Conservation (phyloP, 169 alveolate genomes). For the Cryptosporidium felis region DNA sequence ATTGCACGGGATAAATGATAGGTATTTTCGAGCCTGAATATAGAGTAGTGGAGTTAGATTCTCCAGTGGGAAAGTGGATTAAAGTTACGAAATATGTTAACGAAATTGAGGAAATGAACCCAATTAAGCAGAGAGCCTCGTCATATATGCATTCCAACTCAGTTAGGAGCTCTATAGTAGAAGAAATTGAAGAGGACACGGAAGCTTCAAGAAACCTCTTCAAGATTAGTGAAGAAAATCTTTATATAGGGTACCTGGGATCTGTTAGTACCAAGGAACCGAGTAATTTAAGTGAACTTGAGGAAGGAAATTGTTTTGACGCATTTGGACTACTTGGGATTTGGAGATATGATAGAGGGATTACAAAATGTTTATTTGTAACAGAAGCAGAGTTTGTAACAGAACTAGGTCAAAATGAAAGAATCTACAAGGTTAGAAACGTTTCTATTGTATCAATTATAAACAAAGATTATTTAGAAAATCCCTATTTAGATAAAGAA, state of each 20-base stretch:
- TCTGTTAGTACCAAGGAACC: slow-evolving; percentile 54
- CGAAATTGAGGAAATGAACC: neutral
- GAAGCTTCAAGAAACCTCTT: neutral
- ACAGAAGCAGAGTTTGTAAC: slow-evolving; percentile 62
- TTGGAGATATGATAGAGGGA: slow-evolving; percentile 54
- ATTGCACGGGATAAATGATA: neutral
- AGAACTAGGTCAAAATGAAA: slow-evolving; percentile 36
- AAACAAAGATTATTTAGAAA: neutral
- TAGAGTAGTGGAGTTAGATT: neutral
- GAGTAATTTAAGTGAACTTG: neutral
- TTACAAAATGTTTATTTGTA: slow-evolving; percentile 53
- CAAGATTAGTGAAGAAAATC: neutral
- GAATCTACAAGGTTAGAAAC: slow-evolving; percentile 25
- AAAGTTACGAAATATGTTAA: neutral
- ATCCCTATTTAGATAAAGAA: neutral
- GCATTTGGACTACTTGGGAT: slow-evolving; percentile 47
- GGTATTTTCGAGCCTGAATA: slow-evolving; percentile 36
- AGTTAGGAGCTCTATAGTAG: neutral
- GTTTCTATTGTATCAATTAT: slow-evolving; percentile 9
- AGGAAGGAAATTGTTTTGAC: neutral
- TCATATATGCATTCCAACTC: neutral
- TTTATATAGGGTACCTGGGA: slow-evolving; percentile 57
- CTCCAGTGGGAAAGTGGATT: slow-evolving; percentile 55
- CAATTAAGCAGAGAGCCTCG: neutral
- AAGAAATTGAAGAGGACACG: neutral